Evolutionary conservation across 495 filamentous ascomycete genomes (phyloP), one percentile per base, ranked within the genome.

Genomic region (Trichoderma virens): DNA sequence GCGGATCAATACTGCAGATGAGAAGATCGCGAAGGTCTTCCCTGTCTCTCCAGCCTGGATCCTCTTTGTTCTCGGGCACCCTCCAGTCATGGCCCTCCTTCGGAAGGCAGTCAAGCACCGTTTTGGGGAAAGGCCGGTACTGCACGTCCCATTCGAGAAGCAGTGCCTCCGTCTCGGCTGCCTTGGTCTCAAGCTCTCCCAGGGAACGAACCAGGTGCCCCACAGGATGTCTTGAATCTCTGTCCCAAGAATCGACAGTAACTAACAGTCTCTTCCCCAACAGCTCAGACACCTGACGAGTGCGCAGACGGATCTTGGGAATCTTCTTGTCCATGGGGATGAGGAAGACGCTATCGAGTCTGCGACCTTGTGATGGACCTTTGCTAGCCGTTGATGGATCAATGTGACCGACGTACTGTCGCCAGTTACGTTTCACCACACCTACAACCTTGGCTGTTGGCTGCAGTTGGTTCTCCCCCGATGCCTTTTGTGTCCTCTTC

Each of bases 321-420:
- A 98, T 89, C 61, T 90, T 85, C 77, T 95, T 98, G 75, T 98
- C 92, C 95, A 98, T 98, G 2, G 95, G 92, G 38, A 97, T 83
- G 5, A 98, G 80, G 71, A 98, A 98, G 13, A 98, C 90, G 28
- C 82, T 93, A 72, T 98, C 92, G 69, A 96, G 93, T 64, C 86
- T 87, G 31, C 92, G 81, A 39, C 90, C 88, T 64, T 92, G 85
- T 45, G 83, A 87, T 5, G 78, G 80, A 23, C 85, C 82, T 20
- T 88, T 82, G 62, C 88, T 85, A 41, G 91, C 88, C 16, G 95
- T 96, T 16, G 86, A 89, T 20, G 88, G 85, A 71, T 98, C 94
- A 63, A 98, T 83, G 74, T 96, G 92, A 14, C 94, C 94, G 39
- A 98, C 94, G 69, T 98, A 97, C 72, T 98, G 95, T 35, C 94